These are phyloP conservation scores for Thymus quinquecostatus DNA, from an alignment of 257 asterid species.

Conservation along the genomic window DNA sequence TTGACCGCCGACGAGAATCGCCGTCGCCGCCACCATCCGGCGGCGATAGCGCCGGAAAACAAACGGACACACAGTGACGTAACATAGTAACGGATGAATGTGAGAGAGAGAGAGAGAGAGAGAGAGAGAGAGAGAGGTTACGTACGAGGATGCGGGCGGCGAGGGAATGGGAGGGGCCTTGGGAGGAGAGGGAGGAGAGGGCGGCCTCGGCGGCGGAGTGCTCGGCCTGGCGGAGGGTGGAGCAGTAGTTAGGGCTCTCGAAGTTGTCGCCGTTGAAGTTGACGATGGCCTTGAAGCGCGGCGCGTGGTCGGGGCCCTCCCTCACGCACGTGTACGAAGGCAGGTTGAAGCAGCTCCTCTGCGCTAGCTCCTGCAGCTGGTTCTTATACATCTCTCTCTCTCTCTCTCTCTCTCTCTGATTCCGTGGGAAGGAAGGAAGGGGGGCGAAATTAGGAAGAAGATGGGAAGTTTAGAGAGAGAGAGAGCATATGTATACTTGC, in stretches of 20 bases:
- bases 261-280: conserved; percentile 70
- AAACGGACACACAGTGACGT: neutral
- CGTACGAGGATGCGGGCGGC: conserved; percentile 73
- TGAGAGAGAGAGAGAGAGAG: neutral
- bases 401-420: neutral
- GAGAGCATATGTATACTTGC: neutral
- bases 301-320: conserved; percentile 92
- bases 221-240: conserved; percentile 80
- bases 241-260: conserved; percentile 60
- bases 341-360: conserved; percentile 80
- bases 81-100: neutral
- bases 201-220: conserved; percentile 84
- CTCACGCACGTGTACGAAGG: conserved; percentile 68
- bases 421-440: neutral
- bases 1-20: conserved; percentile 20
- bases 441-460: neutral
- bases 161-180: conserved; percentile 56
- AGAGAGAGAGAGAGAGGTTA: neutral
- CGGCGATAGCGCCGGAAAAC: no score
- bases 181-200: conserved; percentile 53
- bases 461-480: neutral
- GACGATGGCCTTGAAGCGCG: conserved; percentile 70
- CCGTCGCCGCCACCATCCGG: no score
- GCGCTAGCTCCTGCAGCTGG: conserved; percentile 88
- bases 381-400: conserved; percentile 64